Percentiles rank a stretch among this genome's conserved stretches.
phyloP scores from a whole-genome alignment of 1,139 yeast genomes.

The Spathaspora sp. region DNA sequence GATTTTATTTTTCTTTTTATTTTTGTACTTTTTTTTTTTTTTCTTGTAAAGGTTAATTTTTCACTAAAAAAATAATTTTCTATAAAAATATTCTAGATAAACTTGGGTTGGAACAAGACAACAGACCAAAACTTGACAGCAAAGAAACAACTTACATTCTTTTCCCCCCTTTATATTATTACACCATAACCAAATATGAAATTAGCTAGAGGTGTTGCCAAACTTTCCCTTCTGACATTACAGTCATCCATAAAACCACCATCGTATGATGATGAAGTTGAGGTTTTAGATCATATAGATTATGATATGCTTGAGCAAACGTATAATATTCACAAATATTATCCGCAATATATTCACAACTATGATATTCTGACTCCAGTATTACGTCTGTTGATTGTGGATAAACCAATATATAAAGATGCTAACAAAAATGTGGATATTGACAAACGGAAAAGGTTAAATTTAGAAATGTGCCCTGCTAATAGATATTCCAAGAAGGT shows the following conservation, averaged over 20 bases:
- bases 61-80: not conserved
- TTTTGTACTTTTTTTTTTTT: not conserved
- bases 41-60: not conserved
- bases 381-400: conserved; percentile 32
- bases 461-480: conserved; percentile 6
- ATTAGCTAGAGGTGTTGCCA: not conserved
- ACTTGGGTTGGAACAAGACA: not conserved
- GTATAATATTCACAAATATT: conserved; percentile 39
- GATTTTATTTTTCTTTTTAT: not conserved
- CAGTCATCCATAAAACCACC: not conserved
- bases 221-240: not conserved
- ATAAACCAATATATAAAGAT: conserved; percentile 43
- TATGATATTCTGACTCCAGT: conserved; percentile 38
- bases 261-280: not conserved
- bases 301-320: conserved; percentile 38
- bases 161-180: not conserved
- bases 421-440: conserved; percentile 37
- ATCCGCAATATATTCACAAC: conserved; percentile 43
- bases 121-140: too few species aligned
- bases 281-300: conserved; percentile 15
- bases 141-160: not conserved
- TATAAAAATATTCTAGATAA: not conserved
- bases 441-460: not conserved
- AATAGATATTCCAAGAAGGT: conserved; percentile 8
- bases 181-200: not conserved